These are phyloP conservation scores for Dactylellina haptotyla DNA, from an alignment of 2,329 filamentous ascomycete species.

Conservation along the genomic window DNA sequence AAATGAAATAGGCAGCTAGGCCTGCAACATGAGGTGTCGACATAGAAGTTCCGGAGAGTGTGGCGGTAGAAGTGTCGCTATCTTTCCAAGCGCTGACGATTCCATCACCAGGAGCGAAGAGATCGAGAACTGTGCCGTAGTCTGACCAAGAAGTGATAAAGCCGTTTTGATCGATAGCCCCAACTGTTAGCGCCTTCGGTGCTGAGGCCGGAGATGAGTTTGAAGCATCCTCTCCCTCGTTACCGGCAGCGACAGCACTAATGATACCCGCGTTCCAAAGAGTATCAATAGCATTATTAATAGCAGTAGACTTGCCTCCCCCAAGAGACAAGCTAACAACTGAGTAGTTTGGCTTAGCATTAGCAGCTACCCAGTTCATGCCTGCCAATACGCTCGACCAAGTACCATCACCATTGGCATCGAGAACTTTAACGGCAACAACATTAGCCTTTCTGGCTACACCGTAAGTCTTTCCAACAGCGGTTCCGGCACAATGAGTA, in stretches of 20 bases:
- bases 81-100: slow-evolving; percentile 67
- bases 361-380: slow-evolving; percentile 56
- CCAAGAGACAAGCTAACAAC: slow-evolving; percentile 60
- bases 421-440: slow-evolving; percentile 65
- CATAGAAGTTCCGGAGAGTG: slow-evolving; percentile 66
- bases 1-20: slow-evolving; percentile 71
- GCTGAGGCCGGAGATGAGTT: slow-evolving; percentile 61
- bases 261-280: slow-evolving; percentile 63
- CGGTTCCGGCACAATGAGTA: slow-evolving; percentile 65
- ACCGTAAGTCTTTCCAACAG: slow-evolving; percentile 64
- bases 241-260: slow-evolving; percentile 61
- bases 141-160: slow-evolving; percentile 61
- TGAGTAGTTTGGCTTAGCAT: slow-evolving; percentile 56
- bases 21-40: slow-evolving; percentile 74
- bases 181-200: slow-evolving; percentile 62
- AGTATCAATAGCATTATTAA: slow-evolving; percentile 68
- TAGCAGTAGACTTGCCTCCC: slow-evolving; percentile 60
- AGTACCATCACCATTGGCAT: slow-evolving; percentile 61
- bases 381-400: slow-evolving; percentile 59
- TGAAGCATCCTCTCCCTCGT: slow-evolving; percentile 55
- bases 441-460: slow-evolving; percentile 64
- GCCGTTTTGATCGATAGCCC: slow-evolving; percentile 62
- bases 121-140: slow-evolving; percentile 66
- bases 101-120: slow-evolving; percentile 69
- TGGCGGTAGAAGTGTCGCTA: slow-evolving; percentile 65